Base-by-base conservation (phyloP, 805 yeast species). In the Pichia heedii region DNA sequence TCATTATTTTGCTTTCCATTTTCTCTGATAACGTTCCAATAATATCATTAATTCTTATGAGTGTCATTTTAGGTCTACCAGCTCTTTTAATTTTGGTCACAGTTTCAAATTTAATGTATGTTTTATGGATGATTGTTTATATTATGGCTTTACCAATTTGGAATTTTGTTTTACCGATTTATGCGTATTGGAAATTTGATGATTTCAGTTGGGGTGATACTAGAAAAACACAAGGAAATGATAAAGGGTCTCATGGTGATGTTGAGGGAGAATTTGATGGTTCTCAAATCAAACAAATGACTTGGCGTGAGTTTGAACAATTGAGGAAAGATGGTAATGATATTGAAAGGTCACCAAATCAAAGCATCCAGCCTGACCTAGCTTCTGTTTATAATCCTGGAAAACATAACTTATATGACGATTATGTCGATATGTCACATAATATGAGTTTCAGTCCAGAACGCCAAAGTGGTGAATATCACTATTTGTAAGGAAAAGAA, bases 171-270 rank as follows among this genome's bases (percentile, higher is more conserved):
- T 69, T 89, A 38, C 97, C 97, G 2, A 57, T 79, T 12, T 87
- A 89, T 62, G 83, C 96, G 0, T 88, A 72, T 61, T 89, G 97
- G 97, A 87, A 87, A 57, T 87, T 88, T 64, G 97, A 89, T 63
- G 96, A 89, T 60, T 89, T 89, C 65, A 79, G 88, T 60, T 89
- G 97, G 97, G 96, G 97, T 58, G 95, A 86, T 47, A 89, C 96
- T 2, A 74, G 96, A 69, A 73, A 80, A n/a, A 77, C 87, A 40
- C 74, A 74, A 22, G 82, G 79, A 20, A 87, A 77, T 11, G 85
- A 76, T 35, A 77, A 80, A 54, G 80, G 76, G 20, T 77, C 74
- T 21, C 93, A 85, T 58, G 83, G 77, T 37, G 84, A 71, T 21
- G 71, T 53, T 20, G 84, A 76, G 36, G 97, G 97, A 53, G 81